Evolutionary conservation across 2,329 filamentous ascomycete genomes (phyloP), one percentile per base, ranked within the genome.

Genomic region (Penicillium sp.): DNA sequence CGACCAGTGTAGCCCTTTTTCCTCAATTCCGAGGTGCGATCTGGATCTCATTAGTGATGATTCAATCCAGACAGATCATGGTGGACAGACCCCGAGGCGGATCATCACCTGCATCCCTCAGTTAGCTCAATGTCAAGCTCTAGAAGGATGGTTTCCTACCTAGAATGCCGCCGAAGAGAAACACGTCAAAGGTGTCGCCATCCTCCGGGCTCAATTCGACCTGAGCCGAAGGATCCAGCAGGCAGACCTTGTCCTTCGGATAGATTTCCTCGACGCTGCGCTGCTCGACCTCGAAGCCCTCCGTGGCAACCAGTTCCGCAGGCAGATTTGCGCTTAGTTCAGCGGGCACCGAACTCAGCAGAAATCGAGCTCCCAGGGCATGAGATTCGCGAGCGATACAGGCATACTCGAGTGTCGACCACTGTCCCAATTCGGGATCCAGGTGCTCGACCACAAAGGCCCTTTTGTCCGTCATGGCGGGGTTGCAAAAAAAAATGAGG

Each of bases 371-470:
- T 31, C 83, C 82, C 3, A 83, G 76, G 23, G 81, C 80, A 57
- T 84, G 77, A 47, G 88, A 90, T 78, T 99, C 94, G 55, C 82
- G 79, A 47, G 90, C 90, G 70, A 99, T 96, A 66, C 88, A 84
- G 50, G 85, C 78, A 76, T 99, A 99, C 77, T 99, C 94, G 48
- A 97, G 83, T 59, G 90, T 85, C 23, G 94, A 97, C 94, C 94
- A 99, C 38, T 85, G 83, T 31, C 95, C 94, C 28, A 99, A 82
- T 74, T 99, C 94, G 38, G 89, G 87, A 76, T 99, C 94, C 60
- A 99, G 85, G 74, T 99, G 93, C 79, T 97, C 93, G 64, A 97
- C 92, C 66, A 97, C 89, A 75, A 94, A 96, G 41, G 85, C 92
- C 50, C 55, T 58, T 45, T 64, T 57, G 44, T 60, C 62, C 51